Conservation (phyloP, 2,329 filamentous ascomycete species). For the Hypoxylon rubiginosum region DNA sequence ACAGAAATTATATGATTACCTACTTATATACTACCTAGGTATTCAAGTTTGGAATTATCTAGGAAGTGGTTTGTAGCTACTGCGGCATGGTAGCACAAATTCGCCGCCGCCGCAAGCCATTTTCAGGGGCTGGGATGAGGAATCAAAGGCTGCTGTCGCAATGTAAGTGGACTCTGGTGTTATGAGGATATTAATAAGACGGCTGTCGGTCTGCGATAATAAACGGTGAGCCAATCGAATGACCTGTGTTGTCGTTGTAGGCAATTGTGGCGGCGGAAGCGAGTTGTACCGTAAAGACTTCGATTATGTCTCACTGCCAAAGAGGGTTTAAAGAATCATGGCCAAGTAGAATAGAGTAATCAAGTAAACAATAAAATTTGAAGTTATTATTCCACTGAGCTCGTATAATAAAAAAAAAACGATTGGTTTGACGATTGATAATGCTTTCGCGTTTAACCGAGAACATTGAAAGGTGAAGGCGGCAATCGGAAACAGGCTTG, state of each 20-base stretch:
- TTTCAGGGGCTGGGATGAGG: not conserved
- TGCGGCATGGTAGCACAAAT: not conserved
- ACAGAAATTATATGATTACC: not conserved
- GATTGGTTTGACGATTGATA: too few relatives aligned
- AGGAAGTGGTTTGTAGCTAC: not conserved
- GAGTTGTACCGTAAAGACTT: not conserved
- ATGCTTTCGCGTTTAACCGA: too few relatives aligned
- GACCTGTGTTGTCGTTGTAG: not conserved
- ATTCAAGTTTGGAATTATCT: not conserved
- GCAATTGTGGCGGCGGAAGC: constrained; percentile 1
- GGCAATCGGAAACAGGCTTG: constrained; percentile 39
- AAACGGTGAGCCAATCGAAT: constrained; percentile 6
- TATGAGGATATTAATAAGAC: constrained; percentile 24
- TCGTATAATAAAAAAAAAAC: too few relatives aligned
- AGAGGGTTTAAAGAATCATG: not conserved
- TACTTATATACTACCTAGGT: too few relatives aligned
- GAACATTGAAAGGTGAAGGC: not conserved
- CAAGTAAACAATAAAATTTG: too few relatives aligned
- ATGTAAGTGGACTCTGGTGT: constrained; percentile 5
- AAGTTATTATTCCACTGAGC: too few relatives aligned
- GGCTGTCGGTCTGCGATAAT: constrained; percentile 30
- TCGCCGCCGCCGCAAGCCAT: too few relatives aligned
- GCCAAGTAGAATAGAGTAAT: too few relatives aligned
- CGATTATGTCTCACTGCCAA: not conserved
- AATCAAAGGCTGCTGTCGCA: not conserved